These are phyloP conservation scores for Fraxinus anomala DNA, from an alignment of 257 asterid genomes.

Conservation along the genomic window DNA sequence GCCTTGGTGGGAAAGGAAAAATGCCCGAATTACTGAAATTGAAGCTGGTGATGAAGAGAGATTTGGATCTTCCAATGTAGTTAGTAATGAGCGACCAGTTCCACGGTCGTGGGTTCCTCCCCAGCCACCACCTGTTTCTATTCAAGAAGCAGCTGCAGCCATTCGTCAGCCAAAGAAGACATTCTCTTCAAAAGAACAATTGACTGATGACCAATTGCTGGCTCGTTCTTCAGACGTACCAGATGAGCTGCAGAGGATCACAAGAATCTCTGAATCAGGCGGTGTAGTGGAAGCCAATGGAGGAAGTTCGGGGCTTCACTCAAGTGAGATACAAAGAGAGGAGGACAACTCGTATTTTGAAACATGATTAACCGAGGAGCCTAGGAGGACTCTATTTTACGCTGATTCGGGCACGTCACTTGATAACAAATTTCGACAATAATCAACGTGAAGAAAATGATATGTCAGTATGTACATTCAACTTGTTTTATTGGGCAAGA, in stretches of 20 bases:
- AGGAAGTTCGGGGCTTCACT: slow-evolving; percentile 36
- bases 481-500: not conserved
- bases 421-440: slow-evolving; percentile 9
- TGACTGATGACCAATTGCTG: slow-evolving; percentile 64
- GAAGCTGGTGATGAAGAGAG: slow-evolving; percentile 53
- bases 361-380: slow-evolving; percentile 19
- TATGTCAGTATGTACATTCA: not conserved
- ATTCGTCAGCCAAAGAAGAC: slow-evolving; percentile 92
- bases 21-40: slow-evolving; percentile 60
- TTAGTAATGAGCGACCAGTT: slow-evolving; percentile 43
- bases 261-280: slow-evolving; percentile 75
- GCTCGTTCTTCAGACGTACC: slow-evolving; percentile 52
- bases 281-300: slow-evolving; percentile 52
- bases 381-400: not conserved
- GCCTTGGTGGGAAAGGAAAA: slow-evolving; percentile 66
- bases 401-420: slow-evolving; percentile 2
- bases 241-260: slow-evolving; percentile 73
- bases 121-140: slow-evolving; percentile 92
- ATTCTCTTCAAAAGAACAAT: slow-evolving; percentile 40
- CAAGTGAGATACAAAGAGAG: slow-evolving; percentile 48
- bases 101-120: slow-evolving; percentile 95
- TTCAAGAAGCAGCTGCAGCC: slow-evolving; percentile 95
- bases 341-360: slow-evolving; percentile 48
- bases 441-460: not conserved
- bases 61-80: slow-evolving; percentile 35